Evolutionary conservation across 352 stramenopile species (phyloP).

Genomic region (Phytophthora kernoviae): DNA sequence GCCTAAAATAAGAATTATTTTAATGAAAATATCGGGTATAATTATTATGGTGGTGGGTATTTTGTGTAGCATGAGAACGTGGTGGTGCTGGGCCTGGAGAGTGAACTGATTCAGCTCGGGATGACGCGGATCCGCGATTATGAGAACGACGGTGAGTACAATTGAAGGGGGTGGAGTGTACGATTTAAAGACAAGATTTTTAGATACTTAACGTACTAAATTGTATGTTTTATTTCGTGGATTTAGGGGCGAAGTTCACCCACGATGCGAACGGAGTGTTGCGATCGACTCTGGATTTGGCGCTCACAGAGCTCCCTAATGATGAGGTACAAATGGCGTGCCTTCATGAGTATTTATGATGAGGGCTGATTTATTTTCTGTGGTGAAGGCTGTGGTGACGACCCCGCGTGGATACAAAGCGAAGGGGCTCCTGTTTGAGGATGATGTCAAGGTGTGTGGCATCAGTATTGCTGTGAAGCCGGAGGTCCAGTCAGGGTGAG

Average conservation of each 20-base stretch:
- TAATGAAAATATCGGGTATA: too few species aligned
- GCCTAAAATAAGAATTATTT: not conserved
- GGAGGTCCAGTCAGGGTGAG: conserved; percentile 58
- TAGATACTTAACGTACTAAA: not conserved
- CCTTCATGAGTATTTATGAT: not conserved
- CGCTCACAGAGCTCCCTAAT: conserved; percentile 80
- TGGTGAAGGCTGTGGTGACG: conserved; percentile 66
- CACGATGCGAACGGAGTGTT: conserved; percentile 79
- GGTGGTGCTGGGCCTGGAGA: conserved; percentile 84
- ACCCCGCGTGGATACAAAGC: conserved; percentile 77
- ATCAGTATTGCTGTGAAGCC: conserved; percentile 58
- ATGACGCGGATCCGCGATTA: conserved; percentile 83
- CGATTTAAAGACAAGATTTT: too few species aligned
- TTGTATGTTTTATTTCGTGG: not conserved
- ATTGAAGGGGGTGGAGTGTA: not conserved
- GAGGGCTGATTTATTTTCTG: not conserved
- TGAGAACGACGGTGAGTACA: conserved; percentile 57
- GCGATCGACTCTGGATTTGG: conserved; percentile 68
- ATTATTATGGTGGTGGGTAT: conserved; percentile 1
- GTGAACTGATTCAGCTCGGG: conserved; percentile 82
- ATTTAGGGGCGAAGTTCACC: conserved; percentile 60
- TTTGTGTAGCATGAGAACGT: conserved; percentile 81
- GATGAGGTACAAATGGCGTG: conserved; percentile 65
- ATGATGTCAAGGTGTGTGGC: conserved; percentile 79
- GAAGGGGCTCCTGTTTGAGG: conserved; percentile 74